Percentiles rank a stretch among this genome's conserved stretches.
Conservation (phyloP, 495 filamentous ascomycete genomes). For the Letharia lupina region DNA sequence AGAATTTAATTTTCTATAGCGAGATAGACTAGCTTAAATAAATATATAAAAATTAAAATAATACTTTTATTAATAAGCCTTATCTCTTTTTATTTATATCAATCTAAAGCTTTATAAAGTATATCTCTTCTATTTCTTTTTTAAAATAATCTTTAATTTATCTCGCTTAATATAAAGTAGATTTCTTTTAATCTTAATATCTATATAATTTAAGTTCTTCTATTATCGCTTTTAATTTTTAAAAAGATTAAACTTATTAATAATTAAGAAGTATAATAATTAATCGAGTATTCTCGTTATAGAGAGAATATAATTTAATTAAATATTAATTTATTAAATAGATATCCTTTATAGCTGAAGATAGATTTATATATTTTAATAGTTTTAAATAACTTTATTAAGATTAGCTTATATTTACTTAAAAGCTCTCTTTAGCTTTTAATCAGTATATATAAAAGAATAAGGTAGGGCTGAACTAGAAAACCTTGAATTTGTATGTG, state of each 20-base stretch:
- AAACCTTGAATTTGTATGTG: too few species aligned
- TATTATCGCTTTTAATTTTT: background rate
- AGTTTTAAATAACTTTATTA: background rate
- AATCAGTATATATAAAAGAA: too few species aligned
- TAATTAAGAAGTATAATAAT: background rate
- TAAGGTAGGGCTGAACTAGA: too few species aligned
- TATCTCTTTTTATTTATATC: background rate
- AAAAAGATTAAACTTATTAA: background rate
- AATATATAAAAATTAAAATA: background rate
- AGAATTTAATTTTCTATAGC: background rate
- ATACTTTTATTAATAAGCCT: background rate
- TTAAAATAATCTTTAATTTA: background rate
- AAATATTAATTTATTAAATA: background rate
- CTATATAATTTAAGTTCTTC: background rate
- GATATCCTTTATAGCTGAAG: background rate
- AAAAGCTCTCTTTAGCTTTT: background rate
- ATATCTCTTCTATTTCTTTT: background rate
- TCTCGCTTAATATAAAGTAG: background rate
- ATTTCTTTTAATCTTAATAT: background rate
- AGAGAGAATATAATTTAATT: background rate
- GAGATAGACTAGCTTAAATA: background rate
- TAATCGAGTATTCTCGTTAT: background rate
- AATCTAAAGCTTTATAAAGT: background rate
- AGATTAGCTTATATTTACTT: background rate
- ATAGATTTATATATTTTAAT: background rate